These are phyloP conservation scores for Thinopyrum obtusiflorum DNA, from an alignment of 202 grass and related monocot genomes.

Conservation along the genomic window DNA sequence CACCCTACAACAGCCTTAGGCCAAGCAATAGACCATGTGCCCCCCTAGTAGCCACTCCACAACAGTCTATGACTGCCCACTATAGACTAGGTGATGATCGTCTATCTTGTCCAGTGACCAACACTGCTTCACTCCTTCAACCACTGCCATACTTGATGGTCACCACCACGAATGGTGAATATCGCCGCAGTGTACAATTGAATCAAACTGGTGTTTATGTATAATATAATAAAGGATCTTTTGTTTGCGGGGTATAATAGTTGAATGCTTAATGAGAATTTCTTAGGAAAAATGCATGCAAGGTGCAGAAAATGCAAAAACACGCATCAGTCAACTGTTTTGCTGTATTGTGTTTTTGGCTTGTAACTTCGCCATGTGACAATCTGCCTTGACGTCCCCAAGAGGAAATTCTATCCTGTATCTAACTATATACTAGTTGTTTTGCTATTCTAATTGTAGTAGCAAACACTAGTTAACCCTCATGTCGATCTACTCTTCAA, in stretches of 20 bases:
- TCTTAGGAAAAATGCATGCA: neutral
- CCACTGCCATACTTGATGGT: neutral
- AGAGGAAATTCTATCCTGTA: neutral
- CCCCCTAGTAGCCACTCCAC: neutral
- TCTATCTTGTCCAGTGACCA: neutral
- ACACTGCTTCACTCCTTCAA: neutral
- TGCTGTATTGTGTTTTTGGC: neutral
- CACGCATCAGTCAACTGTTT: neutral
- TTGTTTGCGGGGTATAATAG: neutral
- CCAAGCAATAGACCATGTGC: neutral
- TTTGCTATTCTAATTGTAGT: neutral
- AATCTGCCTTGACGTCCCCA: constrained; percentile 1
- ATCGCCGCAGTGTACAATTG: neutral
- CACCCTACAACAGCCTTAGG: neutral
- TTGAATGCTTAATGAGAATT: neutral
- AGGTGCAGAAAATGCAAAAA: neutral
- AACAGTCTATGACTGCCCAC: neutral
- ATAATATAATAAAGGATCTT: neutral
- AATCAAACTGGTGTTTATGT: neutral
- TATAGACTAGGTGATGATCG: neutral
- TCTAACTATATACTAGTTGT: neutral
- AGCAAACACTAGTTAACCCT: constrained; percentile 4
- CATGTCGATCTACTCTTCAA: neutral
- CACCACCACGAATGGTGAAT: neutral
- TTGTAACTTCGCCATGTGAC: neutral